phyloP scores from a whole-genome alignment of 2,329 filamentous ascomycete genomes.

The Pseudogymnoascus sp. region DNA sequence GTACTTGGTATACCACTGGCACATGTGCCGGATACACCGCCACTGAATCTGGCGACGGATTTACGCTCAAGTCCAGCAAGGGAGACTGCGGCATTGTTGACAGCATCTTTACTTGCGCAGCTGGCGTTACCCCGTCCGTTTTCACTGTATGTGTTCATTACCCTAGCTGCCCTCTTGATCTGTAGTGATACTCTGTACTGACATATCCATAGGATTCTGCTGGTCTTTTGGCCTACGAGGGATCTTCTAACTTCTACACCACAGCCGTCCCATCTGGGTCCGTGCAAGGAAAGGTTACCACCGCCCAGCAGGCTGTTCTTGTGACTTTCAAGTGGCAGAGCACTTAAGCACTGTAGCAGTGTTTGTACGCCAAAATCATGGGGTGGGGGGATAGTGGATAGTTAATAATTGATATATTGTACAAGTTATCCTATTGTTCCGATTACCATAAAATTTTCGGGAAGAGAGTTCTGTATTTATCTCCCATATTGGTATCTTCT shows the following conservation, averaged over 20 bases:
- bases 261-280: conserved; percentile 27
- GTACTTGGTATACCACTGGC: conserved; percentile 61
- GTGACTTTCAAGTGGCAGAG: conserved; percentile 29
- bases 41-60: conserved; percentile 31
- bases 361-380: not conserved
- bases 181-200: not conserved
- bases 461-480: not conserved
- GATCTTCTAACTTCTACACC: conserved; percentile 28
- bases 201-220: conserved; percentile 15
- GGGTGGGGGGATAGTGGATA: not conserved
- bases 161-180: not conserved
- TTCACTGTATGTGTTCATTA: conserved; percentile 28
- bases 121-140: conserved; percentile 35
- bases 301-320: conserved; percentile 21
- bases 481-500: too few species aligned
- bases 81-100: conserved; percentile 50
- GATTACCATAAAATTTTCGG: not conserved
- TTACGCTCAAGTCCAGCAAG: conserved; percentile 50
- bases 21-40: conserved; percentile 63
- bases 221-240: conserved; percentile 25
- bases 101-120: conserved; percentile 49
- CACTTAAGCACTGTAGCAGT: not conserved
- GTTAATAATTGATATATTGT: not conserved
- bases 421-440: not conserved
- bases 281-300: conserved; percentile 28